Evolutionary conservation across 2,329 filamentous ascomycete genomes (phyloP), one percentile per base, ranked within the genome.

Genomic region (Aureobasidium vineae): DNA sequence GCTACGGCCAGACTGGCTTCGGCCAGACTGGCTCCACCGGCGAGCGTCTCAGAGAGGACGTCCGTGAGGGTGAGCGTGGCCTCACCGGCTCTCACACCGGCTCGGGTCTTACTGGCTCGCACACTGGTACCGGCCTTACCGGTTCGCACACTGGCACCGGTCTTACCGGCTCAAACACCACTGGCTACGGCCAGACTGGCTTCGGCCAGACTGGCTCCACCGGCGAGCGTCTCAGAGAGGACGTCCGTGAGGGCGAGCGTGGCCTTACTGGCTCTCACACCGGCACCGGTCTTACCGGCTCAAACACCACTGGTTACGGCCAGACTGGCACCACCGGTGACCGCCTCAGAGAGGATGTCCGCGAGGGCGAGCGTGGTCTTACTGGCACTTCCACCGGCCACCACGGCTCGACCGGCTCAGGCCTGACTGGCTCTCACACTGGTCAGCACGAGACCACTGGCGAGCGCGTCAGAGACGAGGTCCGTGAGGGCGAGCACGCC

Each of bases 241-340:
- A 49, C 23, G n/a, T 61, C 31, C 57, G 43, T 15, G 43, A 61
- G 41, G 57, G 41, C 8, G 57, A 61, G 57, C 43, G 21, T 15
- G 52, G 49, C 28, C 26, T 53, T 23, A 61, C 53, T 40, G 49
- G 49, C 21, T 53, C 43, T 19, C 41, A 36, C 64, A 63, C 67
- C 21, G 33, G 41, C 15, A 40, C 38, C 5, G 38, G 38, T 4
- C 38, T 6, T 0, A 41, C 38, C 5, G 38, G 43, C 43, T 43
- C 41, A 19, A 36, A 36, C 33, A 41, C 33, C n/a, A 19, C 50
- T 21, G 50, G 52, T 8, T 41, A 50, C 36, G 43, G 45, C 26
- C 33, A 38, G 45, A 53, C 47, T 4, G 61, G 61, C 36, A 36
- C 47, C 8, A 38, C 33, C 23, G 41, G 41, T 5, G 33, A 52